Evolutionary conservation across 305 asterid genomes (phyloP).

Genomic region (Rubia peregrina): DNA sequence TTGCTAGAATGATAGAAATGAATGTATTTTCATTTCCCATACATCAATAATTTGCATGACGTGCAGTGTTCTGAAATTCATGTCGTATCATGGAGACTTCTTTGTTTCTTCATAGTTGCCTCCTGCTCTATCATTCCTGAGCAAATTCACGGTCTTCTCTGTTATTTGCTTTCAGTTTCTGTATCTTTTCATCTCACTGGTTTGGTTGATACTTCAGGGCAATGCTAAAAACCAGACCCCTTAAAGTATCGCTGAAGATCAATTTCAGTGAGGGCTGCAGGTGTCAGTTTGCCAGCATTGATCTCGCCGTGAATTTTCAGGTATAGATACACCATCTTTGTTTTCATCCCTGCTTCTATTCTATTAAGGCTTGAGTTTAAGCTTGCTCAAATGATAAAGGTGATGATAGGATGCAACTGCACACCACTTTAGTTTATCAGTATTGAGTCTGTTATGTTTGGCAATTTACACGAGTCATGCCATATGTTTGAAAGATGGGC

Average conservation of each 20-base stretch:
- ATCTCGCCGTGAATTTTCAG: constrained; percentile 23
- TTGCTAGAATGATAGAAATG: not conserved
- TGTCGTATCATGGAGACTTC: not conserved
- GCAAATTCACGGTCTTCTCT: not conserved
- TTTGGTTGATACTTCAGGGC: constrained; percentile 15
- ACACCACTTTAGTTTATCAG: not conserved
- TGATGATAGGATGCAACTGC: not conserved
- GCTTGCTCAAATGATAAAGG: not conserved
- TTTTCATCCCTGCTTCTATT: not conserved
- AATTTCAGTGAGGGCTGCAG: constrained; percentile 28
- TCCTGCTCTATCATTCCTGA: not conserved
- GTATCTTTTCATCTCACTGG: not conserved
- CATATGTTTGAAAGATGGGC: not conserved
- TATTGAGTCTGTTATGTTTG: not conserved
- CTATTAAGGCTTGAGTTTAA: not conserved
- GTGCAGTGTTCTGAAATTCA: not conserved
- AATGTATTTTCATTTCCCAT: constrained; percentile 2
- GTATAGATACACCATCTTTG: constrained; percentile 8
- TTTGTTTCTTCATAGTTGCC: not conserved
- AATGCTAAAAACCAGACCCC: constrained; percentile 22
- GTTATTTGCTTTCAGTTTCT: not conserved
- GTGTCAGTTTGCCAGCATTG: constrained; percentile 19
- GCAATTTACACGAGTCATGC: not conserved
- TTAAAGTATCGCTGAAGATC: constrained; percentile 21
- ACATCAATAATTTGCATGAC: not conserved